A percentile compares a stretch with the other conserved stretches of the same genome.
These are phyloP conservation scores for Dalbergia oliveri DNA, from an alignment of 306 rosid genomes.

Conservation along the genomic window DNA sequence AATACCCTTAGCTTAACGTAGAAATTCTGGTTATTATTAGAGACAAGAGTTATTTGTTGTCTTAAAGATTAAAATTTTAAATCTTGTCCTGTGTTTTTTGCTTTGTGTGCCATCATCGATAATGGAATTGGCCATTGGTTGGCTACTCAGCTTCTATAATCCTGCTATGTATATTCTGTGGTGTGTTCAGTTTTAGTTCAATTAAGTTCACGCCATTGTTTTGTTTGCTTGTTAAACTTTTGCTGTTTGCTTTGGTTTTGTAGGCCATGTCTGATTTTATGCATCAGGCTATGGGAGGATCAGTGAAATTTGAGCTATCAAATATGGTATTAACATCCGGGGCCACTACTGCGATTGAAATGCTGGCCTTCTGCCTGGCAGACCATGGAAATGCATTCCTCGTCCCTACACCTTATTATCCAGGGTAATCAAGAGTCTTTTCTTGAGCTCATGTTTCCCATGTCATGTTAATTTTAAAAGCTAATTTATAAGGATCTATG, in stretches of 20 bases:
- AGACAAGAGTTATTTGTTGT: constrained; percentile 2
- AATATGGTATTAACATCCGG: constrained; percentile 80
- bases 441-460: neutral
- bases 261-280: constrained; percentile 84
- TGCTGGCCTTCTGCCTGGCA: constrained; percentile 93
- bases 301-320: constrained; percentile 73
- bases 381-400: constrained; percentile 96
- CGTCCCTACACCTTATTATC: constrained; percentile 93
- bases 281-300: constrained; percentile 72
- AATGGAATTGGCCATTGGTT: constrained; percentile 6
- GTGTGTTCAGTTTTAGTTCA: constrained; percentile 12
- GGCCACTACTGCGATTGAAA: constrained; percentile 88
- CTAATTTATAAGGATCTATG: constrained; percentile 52
- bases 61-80: neutral
- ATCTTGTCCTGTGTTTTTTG: constrained; percentile 11
- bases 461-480: constrained; percentile 22
- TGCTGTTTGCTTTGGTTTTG: constrained; percentile 43
- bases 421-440: constrained; percentile 60
- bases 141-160: neutral
- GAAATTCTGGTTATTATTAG: neutral
- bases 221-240: constrained; percentile 19
- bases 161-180: neutral
- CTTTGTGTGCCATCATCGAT: constrained; percentile 29
- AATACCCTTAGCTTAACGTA: constrained; percentile 1
- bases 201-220: constrained; percentile 14